A percentile compares a stretch with the other conserved stretches of the same genome.
These are phyloP conservation scores for Ensete glaucum DNA, from an alignment of 176 grass and related monocot genomes.

Conservation along the genomic window DNA sequence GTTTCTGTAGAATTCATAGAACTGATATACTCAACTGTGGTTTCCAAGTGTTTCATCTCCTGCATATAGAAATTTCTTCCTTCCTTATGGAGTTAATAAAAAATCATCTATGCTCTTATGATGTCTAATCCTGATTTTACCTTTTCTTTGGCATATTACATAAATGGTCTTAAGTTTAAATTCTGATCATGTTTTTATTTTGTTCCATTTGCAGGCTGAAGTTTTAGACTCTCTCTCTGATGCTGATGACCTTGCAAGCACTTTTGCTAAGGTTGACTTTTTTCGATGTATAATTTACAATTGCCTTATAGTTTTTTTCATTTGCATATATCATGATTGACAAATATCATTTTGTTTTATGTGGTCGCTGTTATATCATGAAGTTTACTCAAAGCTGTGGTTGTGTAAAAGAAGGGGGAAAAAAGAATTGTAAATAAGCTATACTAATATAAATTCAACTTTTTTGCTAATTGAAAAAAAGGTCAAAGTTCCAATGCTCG, in stretches of 20 bases:
- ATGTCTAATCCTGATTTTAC: background rate
- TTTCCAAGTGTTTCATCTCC: background rate
- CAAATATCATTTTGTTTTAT: background rate
- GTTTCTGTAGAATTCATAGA: background rate
- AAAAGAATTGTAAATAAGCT: too few relatives aligned
- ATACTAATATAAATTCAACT: too few relatives aligned
- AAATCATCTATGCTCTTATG: background rate
- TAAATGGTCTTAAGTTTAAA: background rate
- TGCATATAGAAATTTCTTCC: background rate
- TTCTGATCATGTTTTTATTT: background rate
- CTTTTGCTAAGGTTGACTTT: conserved; percentile 17
- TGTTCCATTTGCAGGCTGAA: conserved; percentile 6
- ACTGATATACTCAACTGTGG: background rate
- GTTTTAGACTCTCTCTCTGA: conserved; percentile 11
- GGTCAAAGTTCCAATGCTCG: too few relatives aligned
- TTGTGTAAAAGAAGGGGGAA: background rate
- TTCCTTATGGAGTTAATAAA: background rate
- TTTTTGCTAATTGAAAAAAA: too few relatives aligned
- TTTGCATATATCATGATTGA: conserved; percentile 2
- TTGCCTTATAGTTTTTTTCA: background rate
- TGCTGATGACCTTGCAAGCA: conserved; percentile 20
- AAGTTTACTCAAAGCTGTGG: background rate
- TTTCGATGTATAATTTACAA: background rate
- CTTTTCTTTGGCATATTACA: background rate
- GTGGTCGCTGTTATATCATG: background rate